Conservation (phyloP, 768 basidiomycete genomes). For the Lyophyllum shimeji region DNA sequence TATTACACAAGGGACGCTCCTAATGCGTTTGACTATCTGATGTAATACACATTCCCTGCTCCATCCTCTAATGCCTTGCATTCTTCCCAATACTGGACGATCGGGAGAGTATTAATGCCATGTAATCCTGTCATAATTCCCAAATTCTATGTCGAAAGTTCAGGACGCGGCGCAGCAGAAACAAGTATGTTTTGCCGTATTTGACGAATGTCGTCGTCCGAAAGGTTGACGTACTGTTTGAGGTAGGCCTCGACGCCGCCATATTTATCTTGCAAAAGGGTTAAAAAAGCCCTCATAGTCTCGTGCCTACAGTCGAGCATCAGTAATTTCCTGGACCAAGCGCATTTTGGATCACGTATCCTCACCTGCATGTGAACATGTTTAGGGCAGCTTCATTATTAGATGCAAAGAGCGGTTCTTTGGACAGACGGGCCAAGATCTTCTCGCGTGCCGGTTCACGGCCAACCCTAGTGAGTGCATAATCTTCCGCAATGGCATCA, state of each 20-base stretch:
- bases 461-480: slow-evolving; percentile 75
- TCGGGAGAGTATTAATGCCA: background rate
- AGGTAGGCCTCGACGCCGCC: slow-evolving; percentile 68
- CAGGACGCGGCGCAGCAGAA: slow-evolving; percentile 20
- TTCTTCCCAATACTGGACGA: background rate
- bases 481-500: slow-evolving; percentile 66
- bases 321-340: slow-evolving; percentile 1
- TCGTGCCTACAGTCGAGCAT: slow-evolving; percentile 47
- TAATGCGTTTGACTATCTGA: background rate
- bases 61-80: slow-evolving; percentile 4
- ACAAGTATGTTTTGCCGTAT: slow-evolving; percentile 61
- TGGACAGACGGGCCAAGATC: slow-evolving; percentile 65
- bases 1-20: background rate
- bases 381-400: slow-evolving; percentile 78
- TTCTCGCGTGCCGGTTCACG: slow-evolving; percentile 75
- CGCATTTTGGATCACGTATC: background rate
- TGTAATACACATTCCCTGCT: slow-evolving; percentile 13
- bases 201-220: slow-evolving; percentile 58
- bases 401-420: slow-evolving; percentile 72
- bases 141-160: slow-evolving; percentile 1
- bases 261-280: slow-evolving; percentile 60
- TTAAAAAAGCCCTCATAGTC: slow-evolving; percentile 75
- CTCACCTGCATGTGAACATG: slow-evolving; percentile 78
- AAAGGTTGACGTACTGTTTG: slow-evolving; percentile 53
- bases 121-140: background rate